phyloP scores from a whole-genome alignment of 495 filamentous ascomycete species.

The Cladorrhinum samala region DNA sequence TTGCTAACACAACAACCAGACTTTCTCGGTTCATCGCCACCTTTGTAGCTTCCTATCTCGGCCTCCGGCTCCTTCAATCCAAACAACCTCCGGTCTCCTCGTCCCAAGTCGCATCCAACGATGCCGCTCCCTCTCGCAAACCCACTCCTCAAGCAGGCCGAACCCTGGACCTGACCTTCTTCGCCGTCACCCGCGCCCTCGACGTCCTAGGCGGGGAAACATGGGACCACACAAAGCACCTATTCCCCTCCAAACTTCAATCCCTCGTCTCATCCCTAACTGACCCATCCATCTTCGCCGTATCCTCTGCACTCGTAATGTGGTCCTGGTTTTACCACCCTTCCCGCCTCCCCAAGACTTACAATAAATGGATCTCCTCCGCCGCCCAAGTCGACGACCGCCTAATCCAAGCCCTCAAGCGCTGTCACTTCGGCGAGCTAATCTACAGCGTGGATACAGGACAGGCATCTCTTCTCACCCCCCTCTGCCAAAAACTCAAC shows the following conservation, averaged over 20 bases:
- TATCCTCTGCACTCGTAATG: conserved; percentile 78
- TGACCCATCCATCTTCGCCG: conserved; percentile 69
- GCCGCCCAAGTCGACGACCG: conserved; percentile 75
- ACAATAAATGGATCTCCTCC: conserved; percentile 79
- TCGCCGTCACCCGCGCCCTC: conserved; percentile 66
- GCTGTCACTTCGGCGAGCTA: conserved; percentile 56
- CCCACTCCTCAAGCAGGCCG: conserved; percentile 55
- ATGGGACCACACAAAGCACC: conserved; percentile 48
- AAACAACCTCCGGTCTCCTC: conserved; percentile 39
- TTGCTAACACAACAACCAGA: conserved; percentile 16
- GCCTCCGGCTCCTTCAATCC: conserved; percentile 41
- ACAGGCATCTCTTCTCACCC: conserved; percentile 60
- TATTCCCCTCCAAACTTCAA: conserved; percentile 41
- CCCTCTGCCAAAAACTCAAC: conserved; percentile 68
- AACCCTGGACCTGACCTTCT: conserved; percentile 82
- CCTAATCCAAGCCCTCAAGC: conserved; percentile 67
- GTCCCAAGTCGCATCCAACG: conserved; percentile 21
- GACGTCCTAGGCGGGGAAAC: conserved; percentile 63
- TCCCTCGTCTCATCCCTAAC: conserved; percentile 45
- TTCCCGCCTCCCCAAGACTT: conserved; percentile 61
- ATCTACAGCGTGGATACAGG: conserved; percentile 76
- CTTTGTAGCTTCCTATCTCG: conserved; percentile 47
- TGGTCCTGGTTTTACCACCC: conserved; percentile 83
- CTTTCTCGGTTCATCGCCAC: conserved; percentile 43
- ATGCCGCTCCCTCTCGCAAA: background rate